These are phyloP conservation scores for Ogataea haglerorum DNA, from an alignment of 805 yeast genomes.

Conservation along the genomic window DNA sequence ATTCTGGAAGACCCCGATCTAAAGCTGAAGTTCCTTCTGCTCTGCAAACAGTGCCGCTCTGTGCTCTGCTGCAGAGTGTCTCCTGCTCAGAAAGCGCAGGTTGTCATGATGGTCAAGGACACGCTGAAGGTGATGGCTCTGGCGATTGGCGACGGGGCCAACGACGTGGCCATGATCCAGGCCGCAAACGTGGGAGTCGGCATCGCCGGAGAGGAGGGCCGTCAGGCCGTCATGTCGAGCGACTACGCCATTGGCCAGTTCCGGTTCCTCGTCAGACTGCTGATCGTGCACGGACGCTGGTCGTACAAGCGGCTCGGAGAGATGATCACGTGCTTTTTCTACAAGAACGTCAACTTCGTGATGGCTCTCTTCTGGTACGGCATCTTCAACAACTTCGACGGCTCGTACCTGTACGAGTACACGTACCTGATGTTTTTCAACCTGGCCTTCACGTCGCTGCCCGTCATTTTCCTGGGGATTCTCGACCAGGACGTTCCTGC, in stretches of 20 bases:
- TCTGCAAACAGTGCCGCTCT: constrained; percentile 72
- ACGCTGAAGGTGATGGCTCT: constrained; percentile 69
- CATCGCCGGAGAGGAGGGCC: constrained; percentile 83
- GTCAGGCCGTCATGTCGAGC: constrained; percentile 84
- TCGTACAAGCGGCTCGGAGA: constrained; percentile 70
- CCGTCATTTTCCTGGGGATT: constrained; percentile 69
- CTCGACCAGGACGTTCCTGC: constrained; percentile 76
- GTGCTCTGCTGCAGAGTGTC: constrained; percentile 85
- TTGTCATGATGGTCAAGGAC: constrained; percentile 63
- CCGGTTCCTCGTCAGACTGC: constrained; percentile 58
- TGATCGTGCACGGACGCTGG: constrained; percentile 83
- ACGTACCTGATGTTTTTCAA: constrained; percentile 77
- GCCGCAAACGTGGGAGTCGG: constrained; percentile 85
- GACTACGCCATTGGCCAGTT: constrained; percentile 84
- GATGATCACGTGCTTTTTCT: constrained; percentile 76
- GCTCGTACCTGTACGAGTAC: constrained; percentile 72
- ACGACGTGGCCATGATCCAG: constrained; percentile 86
- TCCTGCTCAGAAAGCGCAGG: constrained; percentile 78
- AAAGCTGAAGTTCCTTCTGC: constrained; percentile 55
- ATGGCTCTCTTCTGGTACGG: constrained; percentile 77
- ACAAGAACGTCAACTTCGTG: constrained; percentile 72
- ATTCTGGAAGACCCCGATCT: constrained; percentile 40
- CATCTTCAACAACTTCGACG: constrained; percentile 64
- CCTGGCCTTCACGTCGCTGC: constrained; percentile 76
- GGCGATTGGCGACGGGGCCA: constrained; percentile 85